Evolutionary conservation across 495 filamentous ascomycete species (phyloP), one percentile per base, ranked within the genome.

Genomic region (Penicillium taxi): DNA sequence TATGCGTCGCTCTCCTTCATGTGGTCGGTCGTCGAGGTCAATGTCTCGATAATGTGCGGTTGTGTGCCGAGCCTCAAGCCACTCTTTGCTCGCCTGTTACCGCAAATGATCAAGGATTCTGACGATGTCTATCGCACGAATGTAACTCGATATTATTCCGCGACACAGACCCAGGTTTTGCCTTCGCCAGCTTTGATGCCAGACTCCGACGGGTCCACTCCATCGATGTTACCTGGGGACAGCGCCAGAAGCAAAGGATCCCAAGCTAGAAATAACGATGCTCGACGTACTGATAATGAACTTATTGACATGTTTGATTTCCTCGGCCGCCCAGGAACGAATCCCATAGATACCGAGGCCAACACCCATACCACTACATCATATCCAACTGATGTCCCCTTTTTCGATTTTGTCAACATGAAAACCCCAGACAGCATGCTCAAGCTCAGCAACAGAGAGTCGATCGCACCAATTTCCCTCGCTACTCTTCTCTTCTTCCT

Each of bases 11-110:
- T 86, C 2, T 82, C 86, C 0, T 84, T 93, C 53, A 87, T 94
- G 81, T 96, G 87, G 88, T 89, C 83, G 12, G 84, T 80, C 6
- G 75, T 96, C 41, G 88, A 94, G 57, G 86, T 94, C 56, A 88
- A 94, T 48, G 69, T 87, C 6, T 87, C 87, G 6, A 84, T 94
- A 37, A 81, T 89, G 26, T 91, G 84, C 41, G 88, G 78, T 31
- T 94, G 86, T 48, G 80, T 94, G 18, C 89, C 88, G 9, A 89
- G 82, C 13, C 64, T 94, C 44, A 96, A 94, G 50, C 89, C 89
- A 9, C 68, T 96, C 12, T 77, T 86, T 37, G 75, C 84, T 27
- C 75, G 75, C 7, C 73, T 91, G 31, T 55, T 90, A 15, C 89
- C 89, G 4, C 69, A 75, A 27, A 69, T 91, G 63, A 69, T 91